Percentiles rank a stretch among this genome's conserved stretches.
phyloP scores from a whole-genome alignment of 2,329 filamentous ascomycete genomes.

The Calonectria pteridis region DNA sequence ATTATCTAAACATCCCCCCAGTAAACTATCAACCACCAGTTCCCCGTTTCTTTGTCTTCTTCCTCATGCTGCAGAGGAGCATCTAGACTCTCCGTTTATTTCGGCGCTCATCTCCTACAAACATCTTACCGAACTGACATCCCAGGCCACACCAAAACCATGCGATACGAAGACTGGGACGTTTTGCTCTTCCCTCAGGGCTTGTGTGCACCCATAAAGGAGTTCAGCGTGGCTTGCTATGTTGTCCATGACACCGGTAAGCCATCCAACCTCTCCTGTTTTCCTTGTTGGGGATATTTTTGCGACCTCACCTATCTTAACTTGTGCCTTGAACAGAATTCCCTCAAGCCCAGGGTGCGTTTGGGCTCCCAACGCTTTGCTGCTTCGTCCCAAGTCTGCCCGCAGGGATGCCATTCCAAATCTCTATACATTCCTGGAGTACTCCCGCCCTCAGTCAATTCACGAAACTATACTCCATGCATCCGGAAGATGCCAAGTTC shows the following conservation, averaged over 20 bases:
- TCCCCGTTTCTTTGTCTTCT: not conserved
- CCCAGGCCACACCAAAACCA: conserved; percentile 49
- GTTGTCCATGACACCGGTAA: conserved; percentile 67
- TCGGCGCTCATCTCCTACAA: conserved; percentile 5
- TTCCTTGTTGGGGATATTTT: not conserved
- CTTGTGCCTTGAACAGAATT: conserved; percentile 57
- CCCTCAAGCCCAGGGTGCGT: conserved; percentile 61
- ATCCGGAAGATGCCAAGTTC: conserved; percentile 68
- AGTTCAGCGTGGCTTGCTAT: conserved; percentile 85
- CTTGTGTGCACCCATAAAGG: conserved; percentile 78
- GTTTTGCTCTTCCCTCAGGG: conserved; percentile 80
- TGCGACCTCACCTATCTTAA: not conserved
- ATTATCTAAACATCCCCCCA: not conserved
- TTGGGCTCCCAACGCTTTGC: conserved; percentile 74
- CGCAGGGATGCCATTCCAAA: conserved; percentile 70
- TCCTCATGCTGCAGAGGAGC: not conserved
- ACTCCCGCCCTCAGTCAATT: conserved; percentile 70
- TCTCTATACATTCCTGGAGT: conserved; percentile 83
- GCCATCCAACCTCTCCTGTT: conserved; percentile 18
- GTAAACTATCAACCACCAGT: not conserved
- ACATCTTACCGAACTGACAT: conserved; percentile 18
- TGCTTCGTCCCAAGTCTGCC: conserved; percentile 77
- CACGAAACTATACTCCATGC: conserved; percentile 67
- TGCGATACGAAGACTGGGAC: conserved; percentile 92
- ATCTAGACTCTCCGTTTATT: conserved; percentile 11